A percentile compares a stretch with the other conserved stretches of the same genome.
Evolutionary conservation across 371 early-diverging fungal species (phyloP).

Genomic region (Mortierella sp.): DNA sequence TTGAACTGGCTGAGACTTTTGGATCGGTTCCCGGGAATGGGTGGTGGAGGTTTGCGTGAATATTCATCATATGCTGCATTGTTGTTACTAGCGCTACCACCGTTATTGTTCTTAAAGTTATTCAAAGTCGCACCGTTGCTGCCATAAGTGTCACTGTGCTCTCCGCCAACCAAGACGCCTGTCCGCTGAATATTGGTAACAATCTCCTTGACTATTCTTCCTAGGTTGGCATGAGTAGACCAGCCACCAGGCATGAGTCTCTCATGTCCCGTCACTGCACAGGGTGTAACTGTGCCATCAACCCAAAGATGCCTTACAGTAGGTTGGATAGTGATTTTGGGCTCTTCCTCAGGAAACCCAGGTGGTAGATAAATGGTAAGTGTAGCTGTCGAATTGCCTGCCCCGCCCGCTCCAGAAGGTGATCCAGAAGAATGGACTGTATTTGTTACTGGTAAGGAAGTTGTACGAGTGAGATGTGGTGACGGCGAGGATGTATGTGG

Average conservation of each 20-base stretch:
- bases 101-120: not conserved
- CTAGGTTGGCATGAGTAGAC: conserved; percentile 60
- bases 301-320: conserved; percentile 70
- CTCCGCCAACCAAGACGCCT: conserved; percentile 55
- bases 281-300: conserved; percentile 57
- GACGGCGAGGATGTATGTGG: conserved; percentile 23
- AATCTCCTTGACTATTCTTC: conserved; percentile 66
- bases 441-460: conserved; percentile 18
- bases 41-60: conserved; percentile 53
- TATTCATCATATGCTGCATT: conserved; percentile 33
- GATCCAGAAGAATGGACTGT: conserved; percentile 6
- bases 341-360: conserved; percentile 68
- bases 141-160: conserved; percentile 7
- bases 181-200: conserved; percentile 60
- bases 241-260: conserved; percentile 56
- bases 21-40: conserved; percentile 46
- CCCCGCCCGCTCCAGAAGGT: conserved; percentile 2
- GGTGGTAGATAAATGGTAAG: conserved; percentile 58
- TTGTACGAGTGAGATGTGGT: conserved; percentile 25
- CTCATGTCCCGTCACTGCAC: conserved; percentile 60
- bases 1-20: conserved; percentile 29
- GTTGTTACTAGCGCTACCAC: conserved; percentile 1
- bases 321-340: conserved; percentile 70
- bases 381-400: conserved; percentile 12
- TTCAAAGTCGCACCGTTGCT: not conserved